Base-by-base conservation (phyloP, 495 filamentous ascomycete species). In the Friedmanniomyces endolithicus region DNA sequence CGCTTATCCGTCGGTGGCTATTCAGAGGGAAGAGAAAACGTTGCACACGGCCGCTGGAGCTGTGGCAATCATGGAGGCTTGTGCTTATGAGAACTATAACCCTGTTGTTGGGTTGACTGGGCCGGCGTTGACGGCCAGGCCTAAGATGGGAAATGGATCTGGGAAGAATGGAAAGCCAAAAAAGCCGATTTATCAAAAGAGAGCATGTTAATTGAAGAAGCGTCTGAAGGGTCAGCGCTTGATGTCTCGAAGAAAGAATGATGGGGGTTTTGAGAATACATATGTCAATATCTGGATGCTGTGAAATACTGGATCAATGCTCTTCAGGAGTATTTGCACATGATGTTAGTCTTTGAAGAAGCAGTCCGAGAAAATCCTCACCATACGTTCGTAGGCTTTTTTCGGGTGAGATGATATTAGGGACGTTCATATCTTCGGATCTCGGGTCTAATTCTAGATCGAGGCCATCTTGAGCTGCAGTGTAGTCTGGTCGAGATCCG, bases 51-150 rank as follows among this genome's bases (percentile, higher is more conserved):
- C 46, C 25, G 51, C 41, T 24, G 45, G 53, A 19, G 27, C 53
- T 17, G 12, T n/a, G 29, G 37, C 37, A 23, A 50, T 60, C 17
- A 49, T 47, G 27, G 9, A 9, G 9, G 53, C 24, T 11, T 60
- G 58, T 33, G 48, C 25, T 11, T 56, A 51, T 25, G 8, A 33
- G 58, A 50, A 60, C 39, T 60, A 49, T 44, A 60, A 60, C 47
- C 58, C 58, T 9, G 53, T 60, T 0, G 58, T 60, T 11, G 48
- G 48, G 4, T 29, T 60, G 11, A 50, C 48, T 14, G 58, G 58
- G 16, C 31, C 33, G 6, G 53, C 39, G 39, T 41, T 41, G 39
- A 41, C 39, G 14, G 39, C 39, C 6, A 41, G 39, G 16, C 39
- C 39, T 41, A 41, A 41, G 39, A 41, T 41, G 39, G 39, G 39